Conservation (phyloP, 2,329 filamentous ascomycete species). For the Hypoxylon sp. region DNA sequence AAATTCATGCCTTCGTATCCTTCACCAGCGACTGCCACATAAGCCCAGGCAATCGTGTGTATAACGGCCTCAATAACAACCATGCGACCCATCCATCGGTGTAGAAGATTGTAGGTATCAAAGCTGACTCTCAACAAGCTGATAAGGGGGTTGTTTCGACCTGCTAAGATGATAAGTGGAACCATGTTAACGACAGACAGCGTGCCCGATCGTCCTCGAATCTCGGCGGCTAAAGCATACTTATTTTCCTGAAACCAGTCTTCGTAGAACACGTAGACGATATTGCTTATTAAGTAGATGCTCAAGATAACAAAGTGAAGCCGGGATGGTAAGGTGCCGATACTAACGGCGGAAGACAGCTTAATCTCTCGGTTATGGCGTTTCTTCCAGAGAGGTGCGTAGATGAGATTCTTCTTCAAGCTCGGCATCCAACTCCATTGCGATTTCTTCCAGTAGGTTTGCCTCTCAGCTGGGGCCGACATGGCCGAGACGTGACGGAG, state of each 20-base stretch:
- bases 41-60: constrained; percentile 80
- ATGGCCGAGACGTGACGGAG: constrained; percentile 73
- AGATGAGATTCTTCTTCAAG: constrained; percentile 73
- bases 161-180: constrained; percentile 87
- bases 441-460: constrained; percentile 71
- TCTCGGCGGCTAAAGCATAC: constrained; percentile 80
- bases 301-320: constrained; percentile 72
- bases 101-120: constrained; percentile 94
- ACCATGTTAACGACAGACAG: constrained; percentile 92
- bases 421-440: constrained; percentile 73
- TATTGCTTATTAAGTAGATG: constrained; percentile 72
- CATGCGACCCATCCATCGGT: constrained; percentile 86
- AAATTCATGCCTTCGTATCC: constrained; percentile 72
- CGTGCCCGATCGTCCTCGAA: constrained; percentile 87
- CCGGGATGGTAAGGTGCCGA: constrained; percentile 75
- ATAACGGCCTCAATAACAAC: constrained; percentile 77
- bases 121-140: constrained; percentile 87
- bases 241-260: constrained; percentile 71
- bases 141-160: constrained; percentile 95
- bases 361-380: constrained; percentile 77
- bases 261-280: constrained; percentile 73
- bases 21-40: constrained; percentile 76
- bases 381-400: constrained; percentile 75
- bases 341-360: constrained; percentile 68
- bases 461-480: constrained; percentile 65